Conservation (phyloP, 768 basidiomycete species). For the Tylopilus balloui region DNA sequence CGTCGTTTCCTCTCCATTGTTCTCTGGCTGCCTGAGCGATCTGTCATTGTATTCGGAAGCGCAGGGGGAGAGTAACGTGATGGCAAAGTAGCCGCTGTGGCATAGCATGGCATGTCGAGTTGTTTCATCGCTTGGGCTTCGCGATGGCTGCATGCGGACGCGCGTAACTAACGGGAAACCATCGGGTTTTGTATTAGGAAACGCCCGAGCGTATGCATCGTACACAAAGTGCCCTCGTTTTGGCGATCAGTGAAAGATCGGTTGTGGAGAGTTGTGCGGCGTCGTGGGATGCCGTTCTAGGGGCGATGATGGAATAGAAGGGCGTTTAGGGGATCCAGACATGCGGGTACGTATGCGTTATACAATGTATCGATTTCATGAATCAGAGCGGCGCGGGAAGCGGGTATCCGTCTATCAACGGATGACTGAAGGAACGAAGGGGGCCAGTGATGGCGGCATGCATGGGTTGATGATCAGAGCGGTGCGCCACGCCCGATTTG, state of each 20-base stretch:
- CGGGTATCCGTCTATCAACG: neutral
- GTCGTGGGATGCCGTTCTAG: conserved; percentile 36
- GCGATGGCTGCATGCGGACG: conserved; percentile 2
- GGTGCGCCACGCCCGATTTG: conserved; percentile 2
- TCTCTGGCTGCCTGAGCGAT: neutral
- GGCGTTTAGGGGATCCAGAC: neutral
- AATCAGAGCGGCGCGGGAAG: conserved; percentile 7
- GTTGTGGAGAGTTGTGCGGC: conserved; percentile 50
- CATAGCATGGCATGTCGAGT: neutral
- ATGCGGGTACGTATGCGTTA: neutral
- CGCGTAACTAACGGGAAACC: conserved; percentile 8
- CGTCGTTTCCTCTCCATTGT: conserved; percentile 6
- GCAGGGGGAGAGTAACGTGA: conserved; percentile 9
- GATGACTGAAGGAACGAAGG: neutral
- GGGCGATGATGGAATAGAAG: neutral
- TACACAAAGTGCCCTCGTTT: conserved; percentile 41
- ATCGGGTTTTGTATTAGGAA: conserved; percentile 29
- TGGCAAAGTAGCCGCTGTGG: neutral
- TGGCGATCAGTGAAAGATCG: conserved; percentile 48
- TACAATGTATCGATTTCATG: neutral
- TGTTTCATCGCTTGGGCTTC: conserved; percentile 3
- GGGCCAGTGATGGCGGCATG: neutral
- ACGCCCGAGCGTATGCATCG: conserved; percentile 35
- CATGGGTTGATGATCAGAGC: neutral
- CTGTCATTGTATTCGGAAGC: conserved; percentile 16